Evolutionary conservation across 495 filamentous ascomycete species (phyloP), one percentile per base, ranked within the genome.

Genomic region (Pyrenula aspistea): DNA sequence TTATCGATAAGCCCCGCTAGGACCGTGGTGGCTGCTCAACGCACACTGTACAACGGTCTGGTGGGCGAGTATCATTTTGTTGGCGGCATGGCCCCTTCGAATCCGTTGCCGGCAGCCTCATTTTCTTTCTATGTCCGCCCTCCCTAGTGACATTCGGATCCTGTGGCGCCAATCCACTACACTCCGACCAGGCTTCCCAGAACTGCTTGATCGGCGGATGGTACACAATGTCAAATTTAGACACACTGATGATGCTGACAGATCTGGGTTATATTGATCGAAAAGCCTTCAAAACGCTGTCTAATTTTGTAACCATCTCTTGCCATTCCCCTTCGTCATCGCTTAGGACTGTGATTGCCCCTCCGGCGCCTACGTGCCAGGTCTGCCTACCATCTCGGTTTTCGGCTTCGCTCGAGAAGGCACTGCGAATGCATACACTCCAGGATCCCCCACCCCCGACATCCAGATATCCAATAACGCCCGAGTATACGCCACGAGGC

Each of bases 311-410:
- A 61, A 83, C 70, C 91, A 96, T 95, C 75, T 96, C 93, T 54
- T 93, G 86, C 76, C 83, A 86, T 76, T 97, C 92, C 8, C 81
- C 90, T 49, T 84, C 76, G 1, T 83, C 73, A 1, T 81, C 84
- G 64, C 88, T 94, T 53, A 94, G 72, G 21, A 80, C 81, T 8
- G 91, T 97, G 1, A 97, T 80, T 2, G 91, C 91, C 12, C 91
- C 91, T 0, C 91, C 91, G 23, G 91, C 91, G 8, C 91, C 91
- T 56, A 96, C 80, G 31, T 78, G 80, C 91, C 92, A 96, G 1
- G 76, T 73, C 60, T 89, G 71, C 71, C 49, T 61, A 53, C 64
- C 22, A 57, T 63, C 49, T 51, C 60, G 54, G 47, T 83, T 76
- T 54, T 82, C 80, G 58, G 82, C 78, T 71, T 80, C 85, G 31